These are phyloP conservation scores for Ogataea hybrid DNA, from an alignment of 1,139 yeast species.

Conservation along the genomic window DNA sequence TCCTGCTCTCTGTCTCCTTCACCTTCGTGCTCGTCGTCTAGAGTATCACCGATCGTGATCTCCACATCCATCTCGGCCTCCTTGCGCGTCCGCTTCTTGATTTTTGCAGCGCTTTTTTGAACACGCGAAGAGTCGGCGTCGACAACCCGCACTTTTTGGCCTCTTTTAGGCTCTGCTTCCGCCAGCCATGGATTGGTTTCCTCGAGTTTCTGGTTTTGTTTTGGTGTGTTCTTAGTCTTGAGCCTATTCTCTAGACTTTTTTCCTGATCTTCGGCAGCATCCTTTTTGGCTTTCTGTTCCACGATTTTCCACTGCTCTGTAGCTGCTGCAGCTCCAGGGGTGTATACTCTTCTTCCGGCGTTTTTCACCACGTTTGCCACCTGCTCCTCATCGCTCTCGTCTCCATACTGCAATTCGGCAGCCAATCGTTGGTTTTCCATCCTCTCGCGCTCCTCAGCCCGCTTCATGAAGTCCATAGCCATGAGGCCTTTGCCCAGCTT, in stretches of 20 bases:
- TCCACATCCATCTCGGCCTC: conserved; percentile 34
- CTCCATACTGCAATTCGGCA: conserved; percentile 47
- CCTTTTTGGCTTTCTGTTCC: too few species aligned
- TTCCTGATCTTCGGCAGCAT: too few species aligned
- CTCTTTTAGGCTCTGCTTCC: conserved; percentile 38
- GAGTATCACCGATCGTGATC: conserved; percentile 49
- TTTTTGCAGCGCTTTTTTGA: conserved; percentile 52
- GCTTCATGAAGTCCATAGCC: too few species aligned
- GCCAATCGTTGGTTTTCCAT: conserved; percentile 54
- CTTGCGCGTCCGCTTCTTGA: conserved; percentile 41
- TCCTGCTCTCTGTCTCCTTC: conserved; percentile 37
- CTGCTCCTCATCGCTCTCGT: conserved; percentile 32
- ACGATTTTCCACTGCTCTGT: too few species aligned
- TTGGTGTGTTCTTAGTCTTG: conserved; percentile 15
- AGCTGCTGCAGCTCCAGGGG: too few species aligned
- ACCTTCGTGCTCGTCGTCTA: conserved; percentile 37
- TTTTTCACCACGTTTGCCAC: conserved; percentile 55
- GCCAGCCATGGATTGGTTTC: conserved; percentile 42
- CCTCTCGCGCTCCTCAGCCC: too few species aligned
- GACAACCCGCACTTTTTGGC: conserved; percentile 52
- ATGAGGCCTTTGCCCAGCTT: too few species aligned
- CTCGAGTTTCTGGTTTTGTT: conserved; percentile 1
- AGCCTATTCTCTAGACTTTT: conserved; percentile 44
- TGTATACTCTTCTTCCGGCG: too few species aligned
- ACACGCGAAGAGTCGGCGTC: conserved; percentile 54